Percentiles rank a stretch among this genome's conserved stretches.
phyloP scores from a whole-genome alignment of 345 rosid species.

The Sisymbrium irio region DNA sequence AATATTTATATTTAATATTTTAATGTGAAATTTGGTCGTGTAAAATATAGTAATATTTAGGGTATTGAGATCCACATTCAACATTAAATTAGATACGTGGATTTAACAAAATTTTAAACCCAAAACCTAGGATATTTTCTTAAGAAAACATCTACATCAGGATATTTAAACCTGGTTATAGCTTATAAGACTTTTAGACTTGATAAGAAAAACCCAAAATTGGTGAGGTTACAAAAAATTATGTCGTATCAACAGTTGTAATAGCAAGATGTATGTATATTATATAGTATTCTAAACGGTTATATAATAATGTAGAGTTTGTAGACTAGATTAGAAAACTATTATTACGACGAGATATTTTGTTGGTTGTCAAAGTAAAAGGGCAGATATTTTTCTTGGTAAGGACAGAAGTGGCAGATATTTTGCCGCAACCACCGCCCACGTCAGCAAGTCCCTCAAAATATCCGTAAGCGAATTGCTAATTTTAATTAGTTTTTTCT shows the following conservation, averaged over 20 bases:
- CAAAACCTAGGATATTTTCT: neutral
- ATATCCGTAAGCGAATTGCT: neutral
- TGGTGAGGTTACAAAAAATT: neutral
- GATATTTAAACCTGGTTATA: neutral
- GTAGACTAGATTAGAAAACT: neutral
- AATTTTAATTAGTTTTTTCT: neutral
- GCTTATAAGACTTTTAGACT: neutral
- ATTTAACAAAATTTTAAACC: neutral
- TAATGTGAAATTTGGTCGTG: too few species aligned
- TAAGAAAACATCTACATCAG: neutral
- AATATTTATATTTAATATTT: too few species aligned
- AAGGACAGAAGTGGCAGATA: slow-evolving; percentile 14
- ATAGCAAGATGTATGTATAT: neutral
- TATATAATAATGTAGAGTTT: neutral
- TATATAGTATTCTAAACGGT: neutral
- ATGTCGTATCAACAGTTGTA: neutral
- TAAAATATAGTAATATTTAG: too few species aligned
- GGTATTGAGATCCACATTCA: too few species aligned
- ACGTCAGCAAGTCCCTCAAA: slow-evolving; percentile 7
- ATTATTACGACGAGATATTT: slow-evolving; percentile 9
- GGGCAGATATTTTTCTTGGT: slow-evolving; percentile 13
- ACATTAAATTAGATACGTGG: neutral
- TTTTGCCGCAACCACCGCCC: slow-evolving; percentile 6
- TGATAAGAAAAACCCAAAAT: neutral
- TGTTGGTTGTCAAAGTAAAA: neutral